phyloP scores from a whole-genome alignment of 768 basidiomycete genomes.

The Lactarius quietus region DNA sequence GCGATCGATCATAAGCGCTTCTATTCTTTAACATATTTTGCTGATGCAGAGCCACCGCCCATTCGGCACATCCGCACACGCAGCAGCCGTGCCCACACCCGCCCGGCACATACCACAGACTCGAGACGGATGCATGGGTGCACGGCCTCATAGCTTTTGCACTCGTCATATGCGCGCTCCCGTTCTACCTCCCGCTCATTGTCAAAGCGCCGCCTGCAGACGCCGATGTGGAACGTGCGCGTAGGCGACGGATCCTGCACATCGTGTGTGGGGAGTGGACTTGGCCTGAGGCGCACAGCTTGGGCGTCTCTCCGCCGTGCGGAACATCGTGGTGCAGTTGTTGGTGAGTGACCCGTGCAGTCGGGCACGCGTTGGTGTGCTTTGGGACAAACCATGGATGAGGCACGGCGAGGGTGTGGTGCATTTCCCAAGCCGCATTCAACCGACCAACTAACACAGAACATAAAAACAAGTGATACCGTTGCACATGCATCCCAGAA shows the following conservation, averaged over 20 bases:
- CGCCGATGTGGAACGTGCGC: slow-evolving; percentile 38
- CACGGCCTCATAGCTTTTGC: slow-evolving; percentile 85
- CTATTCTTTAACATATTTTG: too few species aligned
- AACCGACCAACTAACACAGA: too few species aligned
- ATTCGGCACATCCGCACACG: too few species aligned
- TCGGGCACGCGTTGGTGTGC: slow-evolving; percentile 50
- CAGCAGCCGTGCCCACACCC: slow-evolving; percentile 40
- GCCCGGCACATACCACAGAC: slow-evolving; percentile 68
- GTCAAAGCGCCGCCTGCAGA: slow-evolving; percentile 29
- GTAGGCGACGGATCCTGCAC: slow-evolving; percentile 61
- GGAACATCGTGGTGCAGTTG: slow-evolving; percentile 53
- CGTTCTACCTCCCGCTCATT: slow-evolving; percentile 50
- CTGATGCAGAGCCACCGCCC: too few species aligned
- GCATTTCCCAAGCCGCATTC: too few species aligned
- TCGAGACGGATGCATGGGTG: slow-evolving; percentile 87
- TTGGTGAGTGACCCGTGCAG: slow-evolving; percentile 67
- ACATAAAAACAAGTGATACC: too few species aligned
- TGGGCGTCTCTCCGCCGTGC: slow-evolving; percentile 43
- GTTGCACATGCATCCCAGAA: too few species aligned
- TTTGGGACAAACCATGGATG: slow-evolving; percentile 33
- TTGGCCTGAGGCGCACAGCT: slow-evolving; percentile 72
- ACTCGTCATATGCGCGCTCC: slow-evolving; percentile 63
- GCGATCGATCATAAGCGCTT: too few species aligned
- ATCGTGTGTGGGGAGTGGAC: slow-evolving; percentile 78
- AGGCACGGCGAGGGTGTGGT: neutral